phyloP scores from a whole-genome alignment of 2,329 filamentous ascomycete species.

The Alternaria brassicicola region DNA sequence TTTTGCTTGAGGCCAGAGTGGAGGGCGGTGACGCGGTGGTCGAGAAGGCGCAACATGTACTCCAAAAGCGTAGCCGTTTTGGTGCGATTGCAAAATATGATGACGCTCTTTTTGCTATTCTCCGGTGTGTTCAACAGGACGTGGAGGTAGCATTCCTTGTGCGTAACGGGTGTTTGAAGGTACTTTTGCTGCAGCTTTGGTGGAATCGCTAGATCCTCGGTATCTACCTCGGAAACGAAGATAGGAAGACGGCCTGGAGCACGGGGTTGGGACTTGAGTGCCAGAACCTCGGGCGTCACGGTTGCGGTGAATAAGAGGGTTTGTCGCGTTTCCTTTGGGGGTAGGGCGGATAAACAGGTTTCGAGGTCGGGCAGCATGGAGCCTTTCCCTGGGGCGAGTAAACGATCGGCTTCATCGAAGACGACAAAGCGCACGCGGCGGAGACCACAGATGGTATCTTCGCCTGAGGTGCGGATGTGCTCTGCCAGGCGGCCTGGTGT shows the following conservation, averaged over 20 bases:
- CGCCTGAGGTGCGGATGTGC: slow-evolving; percentile 87
- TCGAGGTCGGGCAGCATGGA: slow-evolving; percentile 96
- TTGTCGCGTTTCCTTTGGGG: slow-evolving; percentile 78
- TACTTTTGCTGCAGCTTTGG: slow-evolving; percentile 82
- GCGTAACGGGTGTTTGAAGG: slow-evolving; percentile 85
- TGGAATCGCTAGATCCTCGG: slow-evolving; percentile 73
- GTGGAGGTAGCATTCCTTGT: slow-evolving; percentile 94
- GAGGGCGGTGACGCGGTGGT: slow-evolving; percentile 87
- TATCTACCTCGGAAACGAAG: slow-evolving; percentile 89
- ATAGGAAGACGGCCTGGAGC: slow-evolving; percentile 74
- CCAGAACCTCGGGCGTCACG: slow-evolving; percentile 88
- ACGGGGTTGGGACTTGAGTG: slow-evolving; percentile 79
- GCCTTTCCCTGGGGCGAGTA: slow-evolving; percentile 76
- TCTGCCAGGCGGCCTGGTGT: slow-evolving; percentile 90
- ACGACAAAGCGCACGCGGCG: slow-evolving; percentile 83
- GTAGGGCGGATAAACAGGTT: slow-evolving; percentile 81
- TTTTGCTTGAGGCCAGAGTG: slow-evolving; percentile 87
- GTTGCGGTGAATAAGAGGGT: slow-evolving; percentile 96
- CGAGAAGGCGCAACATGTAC: slow-evolving; percentile 81
- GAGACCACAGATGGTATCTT: slow-evolving; percentile 85
- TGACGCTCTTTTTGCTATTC: slow-evolving; percentile 77
- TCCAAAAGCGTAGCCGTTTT: slow-evolving; percentile 87
- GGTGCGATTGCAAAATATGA: slow-evolving; percentile 94
- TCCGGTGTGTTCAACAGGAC: slow-evolving; percentile 75
- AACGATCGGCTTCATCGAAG: slow-evolving; percentile 91